Evolutionary conservation across 306 rosid species (phyloP).

Genomic region (Canavalia gladiata): DNA sequence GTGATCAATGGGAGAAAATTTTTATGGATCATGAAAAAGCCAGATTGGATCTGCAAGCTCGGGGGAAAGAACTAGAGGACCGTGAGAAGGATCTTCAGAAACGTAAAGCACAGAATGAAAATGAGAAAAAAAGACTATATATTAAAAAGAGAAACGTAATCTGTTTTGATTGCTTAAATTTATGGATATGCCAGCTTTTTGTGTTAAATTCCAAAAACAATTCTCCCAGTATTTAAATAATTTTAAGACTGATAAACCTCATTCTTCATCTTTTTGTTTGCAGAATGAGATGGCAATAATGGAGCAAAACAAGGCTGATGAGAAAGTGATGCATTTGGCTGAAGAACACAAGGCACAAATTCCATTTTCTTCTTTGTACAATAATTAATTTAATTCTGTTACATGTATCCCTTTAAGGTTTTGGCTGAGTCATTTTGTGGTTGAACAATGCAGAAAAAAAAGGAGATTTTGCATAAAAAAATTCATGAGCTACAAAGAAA

Average conservation of each 20-base stretch:
- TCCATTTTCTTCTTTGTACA: constrained; percentile 6
- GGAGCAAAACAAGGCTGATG: constrained; percentile 77
- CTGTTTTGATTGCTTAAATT: constrained; percentile 12
- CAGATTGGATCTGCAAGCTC: constrained; percentile 55
- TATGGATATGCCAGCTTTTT: constrained; percentile 13
- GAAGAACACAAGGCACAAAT: constrained; percentile 65
- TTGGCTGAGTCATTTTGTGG: constrained; percentile 13
- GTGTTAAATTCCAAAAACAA: background rate
- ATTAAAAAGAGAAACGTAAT: constrained; percentile 69
- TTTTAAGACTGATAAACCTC: constrained; percentile 10
- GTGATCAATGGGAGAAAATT: constrained; percentile 48
- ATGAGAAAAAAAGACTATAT: constrained; percentile 61
- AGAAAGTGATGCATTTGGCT: constrained; percentile 66
- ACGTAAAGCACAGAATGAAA: constrained; percentile 60
- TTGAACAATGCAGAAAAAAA: constrained; percentile 64
- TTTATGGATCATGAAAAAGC: constrained; percentile 58
- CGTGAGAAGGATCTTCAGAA: constrained; percentile 61
- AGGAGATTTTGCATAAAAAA: constrained; percentile 62
- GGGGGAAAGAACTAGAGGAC: constrained; percentile 57
- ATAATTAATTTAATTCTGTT: constrained; percentile 12
- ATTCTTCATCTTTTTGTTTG: constrained; percentile 5
- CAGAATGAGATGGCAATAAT: constrained; percentile 76
- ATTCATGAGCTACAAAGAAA: constrained; percentile 69
- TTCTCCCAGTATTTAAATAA: background rate
- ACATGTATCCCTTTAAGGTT: background rate